A percentile compares a stretch with the other conserved stretches of the same genome.
Evolutionary conservation across 352 stramenopile genomes (phyloP).

Genomic region (Thraustotheca clavata): DNA sequence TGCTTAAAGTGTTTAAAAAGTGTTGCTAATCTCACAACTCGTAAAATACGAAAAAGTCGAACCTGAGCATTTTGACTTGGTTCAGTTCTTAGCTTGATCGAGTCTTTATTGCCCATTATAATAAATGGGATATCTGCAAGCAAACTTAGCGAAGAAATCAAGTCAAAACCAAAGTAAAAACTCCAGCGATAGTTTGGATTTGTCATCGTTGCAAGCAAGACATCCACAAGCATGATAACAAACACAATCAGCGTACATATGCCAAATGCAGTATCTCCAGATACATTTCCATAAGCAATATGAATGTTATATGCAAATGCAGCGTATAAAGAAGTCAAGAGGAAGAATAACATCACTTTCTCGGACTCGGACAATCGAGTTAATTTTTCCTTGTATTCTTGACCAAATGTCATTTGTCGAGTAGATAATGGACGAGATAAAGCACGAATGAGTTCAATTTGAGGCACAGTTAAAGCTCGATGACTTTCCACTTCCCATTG

Average conservation of each 20-base stretch:
- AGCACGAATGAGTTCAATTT: slow-evolving; percentile 1
- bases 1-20: slow-evolving; percentile 19
- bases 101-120: no score
- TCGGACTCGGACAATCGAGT: background rate
- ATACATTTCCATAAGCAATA: slow-evolving; percentile 57
- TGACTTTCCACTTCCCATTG: slow-evolving; percentile 3
- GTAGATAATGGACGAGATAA: background rate
- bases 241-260: slow-evolving; percentile 81
- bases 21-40: background rate
- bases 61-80: background rate
- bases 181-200: slow-evolving; percentile 74
- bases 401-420: background rate
- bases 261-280: slow-evolving; percentile 76
- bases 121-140: slow-evolving; percentile 54
- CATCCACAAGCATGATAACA: slow-evolving; percentile 84
- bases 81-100: no score
- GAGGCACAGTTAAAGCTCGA: background rate
- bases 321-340: slow-evolving; percentile 87
- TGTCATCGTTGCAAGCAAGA: slow-evolving; percentile 62
- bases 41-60: background rate
- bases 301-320: slow-evolving; percentile 90
- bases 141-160: slow-evolving; percentile 78
- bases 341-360: slow-evolving; percentile 44
- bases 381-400: background rate
- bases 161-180: slow-evolving; percentile 89